Evolutionary conservation across 495 filamentous ascomycete genomes (phyloP).

Genomic region (Aspergillus leporis): DNA sequence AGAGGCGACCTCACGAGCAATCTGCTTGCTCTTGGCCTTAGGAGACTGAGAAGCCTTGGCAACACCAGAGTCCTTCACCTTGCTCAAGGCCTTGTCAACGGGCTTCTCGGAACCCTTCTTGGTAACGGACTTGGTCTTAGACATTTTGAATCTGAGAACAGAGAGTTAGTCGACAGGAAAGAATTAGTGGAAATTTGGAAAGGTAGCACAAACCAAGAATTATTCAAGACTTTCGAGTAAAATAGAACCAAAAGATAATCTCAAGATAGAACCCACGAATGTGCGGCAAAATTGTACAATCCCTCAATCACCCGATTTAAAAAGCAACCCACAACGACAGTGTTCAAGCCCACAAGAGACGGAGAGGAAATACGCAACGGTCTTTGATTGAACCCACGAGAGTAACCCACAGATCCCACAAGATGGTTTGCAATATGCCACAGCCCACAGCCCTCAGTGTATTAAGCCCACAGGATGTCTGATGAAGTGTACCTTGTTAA

Average conservation of each 20-base stretch:
- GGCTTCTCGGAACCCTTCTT: slow-evolving; percentile 45
- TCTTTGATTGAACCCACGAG: slow-evolving; percentile 47
- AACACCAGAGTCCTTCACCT: slow-evolving; percentile 55
- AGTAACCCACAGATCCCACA: slow-evolving; percentile 45
- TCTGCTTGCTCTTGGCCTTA: slow-evolving; percentile 52
- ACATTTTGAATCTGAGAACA: slow-evolving; percentile 45
- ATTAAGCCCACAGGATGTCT: slow-evolving; percentile 50
- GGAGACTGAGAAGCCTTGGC: slow-evolving; percentile 51
- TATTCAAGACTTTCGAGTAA: not conserved
- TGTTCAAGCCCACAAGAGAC: slow-evolving; percentile 51
- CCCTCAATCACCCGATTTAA: slow-evolving; percentile 45
- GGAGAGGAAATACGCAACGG: slow-evolving; percentile 46
- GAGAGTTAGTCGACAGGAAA: slow-evolving; percentile 24
- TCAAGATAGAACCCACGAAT: slow-evolving; percentile 12
- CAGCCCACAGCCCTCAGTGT: slow-evolving; percentile 53
- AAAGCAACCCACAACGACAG: slow-evolving; percentile 49
- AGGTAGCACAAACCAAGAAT: slow-evolving; percentile 9
- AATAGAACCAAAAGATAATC: slow-evolving; percentile 21
- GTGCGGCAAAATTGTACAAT: slow-evolving; percentile 45
- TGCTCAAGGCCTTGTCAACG: slow-evolving; percentile 48
- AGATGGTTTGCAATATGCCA: slow-evolving; percentile 43
- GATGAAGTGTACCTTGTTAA: slow-evolving; percentile 44
- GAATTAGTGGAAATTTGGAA: not conserved
- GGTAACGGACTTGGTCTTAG: slow-evolving; percentile 51
- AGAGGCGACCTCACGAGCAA: slow-evolving; percentile 43